Evolutionary conservation across 2,329 filamentous ascomycete genomes (phyloP).

Genomic region (Colletotrichum tofieldiae): DNA sequence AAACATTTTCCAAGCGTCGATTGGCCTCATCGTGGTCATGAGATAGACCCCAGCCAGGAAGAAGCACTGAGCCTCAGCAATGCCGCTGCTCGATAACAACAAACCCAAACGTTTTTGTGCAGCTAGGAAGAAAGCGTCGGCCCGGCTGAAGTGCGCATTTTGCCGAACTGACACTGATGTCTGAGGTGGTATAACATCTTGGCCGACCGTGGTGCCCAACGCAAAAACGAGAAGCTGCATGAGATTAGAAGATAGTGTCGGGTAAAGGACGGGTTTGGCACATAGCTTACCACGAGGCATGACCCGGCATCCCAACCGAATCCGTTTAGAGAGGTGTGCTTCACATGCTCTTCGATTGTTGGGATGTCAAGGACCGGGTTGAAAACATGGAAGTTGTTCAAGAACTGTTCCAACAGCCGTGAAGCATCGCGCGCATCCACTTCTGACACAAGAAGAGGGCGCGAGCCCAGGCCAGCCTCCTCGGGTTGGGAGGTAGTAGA

Average conservation of each 20-base stretch:
- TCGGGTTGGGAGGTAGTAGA: background rate
- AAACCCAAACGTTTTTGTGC: slow-evolving; percentile 41
- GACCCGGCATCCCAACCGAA: slow-evolving; percentile 40
- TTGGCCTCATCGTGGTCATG: slow-evolving; percentile 41
- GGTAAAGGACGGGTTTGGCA: background rate
- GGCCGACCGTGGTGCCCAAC: background rate
- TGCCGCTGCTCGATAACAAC: slow-evolving; percentile 32
- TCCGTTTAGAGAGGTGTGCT: slow-evolving; percentile 18
- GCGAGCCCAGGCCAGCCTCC: background rate
- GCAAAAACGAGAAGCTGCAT: background rate
- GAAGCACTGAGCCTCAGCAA: slow-evolving; percentile 38
- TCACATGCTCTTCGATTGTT: slow-evolving; percentile 5
- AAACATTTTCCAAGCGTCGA: slow-evolving; percentile 44
- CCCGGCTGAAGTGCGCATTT: background rate
- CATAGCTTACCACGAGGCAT: slow-evolving; percentile 26
- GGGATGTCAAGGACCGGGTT: slow-evolving; percentile 17
- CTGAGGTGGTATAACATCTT: background rate
- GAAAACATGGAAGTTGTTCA: slow-evolving; percentile 14
- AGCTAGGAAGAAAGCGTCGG: slow-evolving; percentile 22
- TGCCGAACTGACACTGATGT: background rate
- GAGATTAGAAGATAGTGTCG: background rate
- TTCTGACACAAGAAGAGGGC: background rate
- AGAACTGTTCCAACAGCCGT: background rate
- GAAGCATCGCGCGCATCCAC: slow-evolving; percentile 4
- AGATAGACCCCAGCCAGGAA: slow-evolving; percentile 44